These are phyloP conservation scores for Gossypium bickii DNA, from an alignment of 345 rosid genomes.

Conservation along the genomic window DNA sequence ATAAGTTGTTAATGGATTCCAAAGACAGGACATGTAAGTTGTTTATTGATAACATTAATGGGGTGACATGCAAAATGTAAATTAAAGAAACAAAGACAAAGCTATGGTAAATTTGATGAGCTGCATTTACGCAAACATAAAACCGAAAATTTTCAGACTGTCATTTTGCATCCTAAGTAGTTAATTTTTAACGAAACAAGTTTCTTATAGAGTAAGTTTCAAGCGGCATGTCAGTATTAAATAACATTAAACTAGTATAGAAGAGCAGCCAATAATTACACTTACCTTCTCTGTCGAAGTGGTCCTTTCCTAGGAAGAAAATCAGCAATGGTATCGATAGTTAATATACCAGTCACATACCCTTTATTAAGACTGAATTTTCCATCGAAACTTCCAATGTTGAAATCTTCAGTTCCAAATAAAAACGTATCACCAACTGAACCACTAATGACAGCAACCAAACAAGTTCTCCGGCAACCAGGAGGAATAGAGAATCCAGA, in stretches of 20 bases:
- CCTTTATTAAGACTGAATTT: constrained; percentile 60
- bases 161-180: neutral
- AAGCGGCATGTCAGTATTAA: neutral
- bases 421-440: constrained; percentile 41
- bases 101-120: neutral
- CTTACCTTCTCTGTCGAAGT: constrained; percentile 66
- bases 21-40: neutral
- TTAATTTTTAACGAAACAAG: neutral
- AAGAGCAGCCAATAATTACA: neutral
- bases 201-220: neutral
- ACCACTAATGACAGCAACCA: constrained; percentile 76
- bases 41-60: neutral
- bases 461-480: constrained; percentile 65
- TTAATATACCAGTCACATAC: constrained; percentile 83
- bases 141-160: neutral
- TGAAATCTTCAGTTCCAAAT: constrained; percentile 64
- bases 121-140: neutral
- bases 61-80: neutral
- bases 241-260: neutral
- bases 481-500: constrained; percentile 63
- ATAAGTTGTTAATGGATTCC: neutral
- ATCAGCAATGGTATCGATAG: constrained; percentile 81
- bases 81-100: neutral
- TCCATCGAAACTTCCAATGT: constrained; percentile 65
- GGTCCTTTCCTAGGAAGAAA: constrained; percentile 88